phyloP scores from a whole-genome alignment of 345 rosid species.

The Eucalyptus shirleyi region DNA sequence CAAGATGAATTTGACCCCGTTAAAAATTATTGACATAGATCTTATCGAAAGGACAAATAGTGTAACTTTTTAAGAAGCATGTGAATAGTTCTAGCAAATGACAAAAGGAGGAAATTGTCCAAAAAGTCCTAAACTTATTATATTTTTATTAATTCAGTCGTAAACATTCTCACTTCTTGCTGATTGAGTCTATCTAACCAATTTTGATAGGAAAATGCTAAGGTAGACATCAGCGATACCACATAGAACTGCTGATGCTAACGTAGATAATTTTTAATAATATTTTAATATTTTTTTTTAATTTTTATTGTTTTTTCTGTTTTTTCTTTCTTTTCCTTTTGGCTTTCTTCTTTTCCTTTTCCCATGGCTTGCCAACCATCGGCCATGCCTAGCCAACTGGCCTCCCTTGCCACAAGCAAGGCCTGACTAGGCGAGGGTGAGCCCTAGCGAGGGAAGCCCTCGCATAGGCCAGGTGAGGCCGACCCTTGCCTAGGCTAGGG shows the following conservation, averaged over 20 bases:
- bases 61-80: background rate
- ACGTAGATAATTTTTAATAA: fast-evolving
- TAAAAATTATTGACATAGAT: background rate
- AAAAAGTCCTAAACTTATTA: no score
- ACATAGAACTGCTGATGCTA: fast-evolving
- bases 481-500: no score
- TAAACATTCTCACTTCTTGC: fast-evolving
- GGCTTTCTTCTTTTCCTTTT: no score
- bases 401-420: no score
- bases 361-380: no score
- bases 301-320: fast-evolving
- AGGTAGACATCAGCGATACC: fast-evolving
- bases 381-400: fast-evolving
- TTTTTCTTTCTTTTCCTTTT: no score
- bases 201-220: no score
- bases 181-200: fast-evolving
- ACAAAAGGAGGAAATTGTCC: fast-evolving
- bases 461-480: no score
- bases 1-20: fast-evolving
- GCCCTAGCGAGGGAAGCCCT: no score
- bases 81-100: background rate
- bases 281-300: no score
- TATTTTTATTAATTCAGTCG: fast-evolving
- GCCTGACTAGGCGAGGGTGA: no score
- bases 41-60: background rate